Evolutionary conservation across 352 stramenopile species (phyloP), one percentile per base, ranked within the genome.

Genomic region (Globisporangium spiculum): DNA sequence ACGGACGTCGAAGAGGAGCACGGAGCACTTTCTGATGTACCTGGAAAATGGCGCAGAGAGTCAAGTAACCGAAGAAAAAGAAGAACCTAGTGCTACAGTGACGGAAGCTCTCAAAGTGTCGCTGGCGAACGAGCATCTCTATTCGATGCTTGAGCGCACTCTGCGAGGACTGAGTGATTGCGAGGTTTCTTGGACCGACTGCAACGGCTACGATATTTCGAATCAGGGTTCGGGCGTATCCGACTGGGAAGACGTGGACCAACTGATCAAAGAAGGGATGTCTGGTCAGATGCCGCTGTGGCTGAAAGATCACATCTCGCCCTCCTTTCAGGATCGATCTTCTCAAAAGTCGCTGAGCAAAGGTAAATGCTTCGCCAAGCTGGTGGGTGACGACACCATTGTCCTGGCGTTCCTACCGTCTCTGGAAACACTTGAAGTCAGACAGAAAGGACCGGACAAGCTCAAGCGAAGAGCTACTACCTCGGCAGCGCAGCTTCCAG

Each of bases 1-100:
- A 10, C 80, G 82, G 16, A 81, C 78, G 22, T 84, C 87, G 8
- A 90, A 81, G 41, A 65, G 85, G 30, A 86, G 80, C 20, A 89
- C 83, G 20, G 87, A 95, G 27, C 86, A 91, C 66, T 96, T 94
- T 50, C 63, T 96, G 22, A 94, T 96, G 83, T 95, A 94, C 72
- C 60, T 96, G 27, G 83, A 95, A 59, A 75, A 72, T 63, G 73
- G 66, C 6, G 66, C 34, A 7, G 50, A 55, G 41, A 16, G 66
- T 3, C 56, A 73, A 14, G 44, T 24, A 24, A 68, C 63, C 14
- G 52, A 41, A 18, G 63, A 54, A 0, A 50, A 24, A 18, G 48
- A 53, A 65, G 57, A 48, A 36, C 52, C 4, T 18, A 1, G 38
- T 24, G 54, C 26, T 22, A 12, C 20, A 8, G 52, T 32, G 16